phyloP scores from a whole-genome alignment of 2,329 filamentous ascomycete species.

The Paecilomyces fulvus region DNA sequence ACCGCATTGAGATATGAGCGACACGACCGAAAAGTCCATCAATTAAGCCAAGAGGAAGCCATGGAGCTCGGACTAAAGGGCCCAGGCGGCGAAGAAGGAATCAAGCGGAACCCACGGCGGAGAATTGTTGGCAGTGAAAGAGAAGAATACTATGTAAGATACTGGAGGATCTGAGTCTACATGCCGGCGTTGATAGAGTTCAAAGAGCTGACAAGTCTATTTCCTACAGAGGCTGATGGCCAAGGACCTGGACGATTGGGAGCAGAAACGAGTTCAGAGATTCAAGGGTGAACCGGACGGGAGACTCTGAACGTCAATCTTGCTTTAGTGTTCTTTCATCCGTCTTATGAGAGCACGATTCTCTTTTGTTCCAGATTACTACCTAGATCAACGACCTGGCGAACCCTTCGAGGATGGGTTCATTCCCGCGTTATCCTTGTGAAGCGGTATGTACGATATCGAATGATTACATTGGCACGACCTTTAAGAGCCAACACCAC shows the following conservation, averaged over 20 bases:
- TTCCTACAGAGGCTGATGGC: conserved; percentile 60
- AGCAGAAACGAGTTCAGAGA: conserved; percentile 88
- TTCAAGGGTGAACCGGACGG: conserved; percentile 87
- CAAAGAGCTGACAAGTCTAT: neutral
- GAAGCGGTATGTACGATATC: neutral
- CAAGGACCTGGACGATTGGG: conserved; percentile 92
- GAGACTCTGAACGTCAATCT: conserved; percentile 46
- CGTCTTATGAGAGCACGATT: neutral
- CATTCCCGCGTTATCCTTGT: neutral
- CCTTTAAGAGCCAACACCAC: neutral
- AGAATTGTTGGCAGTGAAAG: conserved; percentile 34
- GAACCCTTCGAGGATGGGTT: neutral
- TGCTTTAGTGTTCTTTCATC: neutral
- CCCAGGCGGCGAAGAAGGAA: conserved; percentile 67
- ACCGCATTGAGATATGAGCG: conserved; percentile 90
- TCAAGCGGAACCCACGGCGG: conserved; percentile 44
- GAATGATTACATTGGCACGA: neutral
- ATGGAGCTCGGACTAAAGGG: conserved; percentile 64
- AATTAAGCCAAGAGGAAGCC: conserved; percentile 77
- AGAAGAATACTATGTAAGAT: conserved; percentile 40
- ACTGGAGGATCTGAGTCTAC: neutral
- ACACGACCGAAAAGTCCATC: conserved; percentile 80
- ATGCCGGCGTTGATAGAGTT: neutral
- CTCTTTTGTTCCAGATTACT: neutral
- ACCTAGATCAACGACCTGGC: neutral